A percentile compares a stretch with the other conserved stretches of the same genome.
Conservation (phyloP, 2,329 filamentous ascomycete species). For the Alternaria burnsii region DNA sequence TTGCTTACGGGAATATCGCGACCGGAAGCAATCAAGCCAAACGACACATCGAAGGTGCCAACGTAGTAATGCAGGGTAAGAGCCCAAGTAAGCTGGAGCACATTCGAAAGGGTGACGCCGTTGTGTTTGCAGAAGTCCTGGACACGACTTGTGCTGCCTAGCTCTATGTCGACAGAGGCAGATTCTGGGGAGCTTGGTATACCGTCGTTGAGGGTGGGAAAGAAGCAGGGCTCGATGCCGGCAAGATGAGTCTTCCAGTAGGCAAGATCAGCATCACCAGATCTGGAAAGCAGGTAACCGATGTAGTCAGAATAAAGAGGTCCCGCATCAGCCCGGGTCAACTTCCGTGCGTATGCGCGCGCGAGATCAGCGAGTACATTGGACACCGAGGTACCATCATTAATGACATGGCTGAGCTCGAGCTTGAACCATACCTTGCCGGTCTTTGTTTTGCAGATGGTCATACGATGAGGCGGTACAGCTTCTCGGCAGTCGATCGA, state of each 20-base stretch:
- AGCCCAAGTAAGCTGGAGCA: slow-evolving; percentile 63
- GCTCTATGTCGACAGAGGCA: slow-evolving; percentile 49
- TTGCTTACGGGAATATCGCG: slow-evolving; percentile 61
- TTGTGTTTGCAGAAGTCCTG: slow-evolving; percentile 52
- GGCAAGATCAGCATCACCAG: slow-evolving; percentile 45
- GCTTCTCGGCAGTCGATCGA: slow-evolving; percentile 40
- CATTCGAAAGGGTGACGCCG: slow-evolving; percentile 58
- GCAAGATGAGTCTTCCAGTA: slow-evolving; percentile 59
- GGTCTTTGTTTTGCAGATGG: slow-evolving; percentile 53
- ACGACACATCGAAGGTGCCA: slow-evolving; percentile 58
- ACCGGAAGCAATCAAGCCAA: slow-evolving; percentile 64
- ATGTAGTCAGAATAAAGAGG: slow-evolving; percentile 53
- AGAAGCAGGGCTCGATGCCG: slow-evolving; percentile 57
- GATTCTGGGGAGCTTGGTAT: slow-evolving; percentile 49
- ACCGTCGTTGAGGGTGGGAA: slow-evolving; percentile 53
- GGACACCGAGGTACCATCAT: slow-evolving; percentile 60
- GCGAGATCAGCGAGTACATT: slow-evolving; percentile 59
- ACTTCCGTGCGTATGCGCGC: slow-evolving; percentile 56
- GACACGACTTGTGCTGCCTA: slow-evolving; percentile 38
- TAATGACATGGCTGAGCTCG: slow-evolving; percentile 62
- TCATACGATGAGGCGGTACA: slow-evolving; percentile 57
- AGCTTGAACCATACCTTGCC: slow-evolving; percentile 56
- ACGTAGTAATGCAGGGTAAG: slow-evolving; percentile 61
- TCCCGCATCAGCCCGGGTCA: slow-evolving; percentile 46
- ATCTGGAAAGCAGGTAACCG: slow-evolving; percentile 38